These are phyloP conservation scores for Platanthera zijinensis DNA, from an alignment of 106 monocot species.

Conservation along the genomic window DNA sequence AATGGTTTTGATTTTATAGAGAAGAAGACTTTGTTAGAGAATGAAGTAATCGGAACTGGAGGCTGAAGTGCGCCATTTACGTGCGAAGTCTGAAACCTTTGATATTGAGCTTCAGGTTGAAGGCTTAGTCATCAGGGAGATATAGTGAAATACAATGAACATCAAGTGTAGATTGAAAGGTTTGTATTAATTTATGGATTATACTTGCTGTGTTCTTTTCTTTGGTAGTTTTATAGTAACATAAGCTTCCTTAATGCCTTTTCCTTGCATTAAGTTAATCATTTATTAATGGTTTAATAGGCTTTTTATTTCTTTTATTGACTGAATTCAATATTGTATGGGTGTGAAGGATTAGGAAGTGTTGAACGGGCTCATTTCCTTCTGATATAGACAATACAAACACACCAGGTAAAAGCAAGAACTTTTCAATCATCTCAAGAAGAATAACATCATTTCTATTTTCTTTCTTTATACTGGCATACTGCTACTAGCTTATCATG, in stretches of 20 bases:
- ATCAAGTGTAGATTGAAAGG: conserved; percentile 78
- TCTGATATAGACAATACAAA: too few species aligned
- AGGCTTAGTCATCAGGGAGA: conserved; percentile 51
- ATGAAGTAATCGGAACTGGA: conserved; percentile 34
- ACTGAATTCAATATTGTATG: too few species aligned
- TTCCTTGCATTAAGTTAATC: neutral
- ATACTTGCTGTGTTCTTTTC: neutral
- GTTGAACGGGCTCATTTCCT: too few species aligned
- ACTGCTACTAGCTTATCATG: too few species aligned
- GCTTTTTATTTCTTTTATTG: neutral
- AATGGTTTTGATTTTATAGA: conserved; percentile 15
- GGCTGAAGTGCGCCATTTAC: conserved; percentile 38
- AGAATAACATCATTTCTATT: too few species aligned
- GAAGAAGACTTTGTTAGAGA: conserved; percentile 16
- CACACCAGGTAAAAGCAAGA: too few species aligned
- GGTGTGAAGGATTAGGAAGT: too few species aligned
- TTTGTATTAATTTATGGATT: conserved; percentile 12
- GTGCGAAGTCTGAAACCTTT: conserved; percentile 37
- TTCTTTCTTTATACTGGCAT: too few species aligned
- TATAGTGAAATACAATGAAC: conserved; percentile 46
- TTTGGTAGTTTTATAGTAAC: neutral
- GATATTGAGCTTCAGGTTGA: conserved; percentile 56
- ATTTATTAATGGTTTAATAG: neutral
- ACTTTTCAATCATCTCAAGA: too few species aligned
- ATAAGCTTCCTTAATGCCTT: neutral